Evolutionary conservation across 345 rosid genomes (phyloP).

Genomic region (Corymbia maculata): DNA sequence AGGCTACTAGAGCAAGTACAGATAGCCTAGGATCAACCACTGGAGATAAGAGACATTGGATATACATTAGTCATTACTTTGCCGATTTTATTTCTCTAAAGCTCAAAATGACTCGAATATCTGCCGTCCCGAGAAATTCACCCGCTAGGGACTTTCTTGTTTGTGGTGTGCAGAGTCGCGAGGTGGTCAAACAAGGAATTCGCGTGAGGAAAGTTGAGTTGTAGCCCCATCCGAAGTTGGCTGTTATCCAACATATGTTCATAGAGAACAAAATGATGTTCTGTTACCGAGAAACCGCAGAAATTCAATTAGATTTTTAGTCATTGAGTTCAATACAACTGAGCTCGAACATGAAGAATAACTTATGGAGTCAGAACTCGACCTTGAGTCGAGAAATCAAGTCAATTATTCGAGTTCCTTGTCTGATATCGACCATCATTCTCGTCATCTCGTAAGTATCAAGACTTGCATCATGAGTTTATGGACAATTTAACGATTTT

Average conservation of each 20-base stretch:
- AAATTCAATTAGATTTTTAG: neutral
- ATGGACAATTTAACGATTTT: neutral
- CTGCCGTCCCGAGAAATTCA: neutral
- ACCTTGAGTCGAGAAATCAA: neutral
- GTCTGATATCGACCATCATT: neutral
- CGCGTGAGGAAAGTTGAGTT: neutral
- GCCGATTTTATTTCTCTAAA: neutral
- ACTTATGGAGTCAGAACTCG: neutral
- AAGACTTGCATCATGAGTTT: neutral
- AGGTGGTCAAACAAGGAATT: neutral
- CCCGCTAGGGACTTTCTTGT: neutral
- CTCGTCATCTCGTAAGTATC: neutral
- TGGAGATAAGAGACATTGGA: neutral
- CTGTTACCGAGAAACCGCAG: neutral
- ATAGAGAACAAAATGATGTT: neutral
- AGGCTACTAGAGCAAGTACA: neutral
- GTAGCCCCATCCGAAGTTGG: neutral
- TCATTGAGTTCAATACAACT: neutral
- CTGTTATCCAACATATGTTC: neutral
- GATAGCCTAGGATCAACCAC: neutral
- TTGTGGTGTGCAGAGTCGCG: neutral
- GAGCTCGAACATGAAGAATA: neutral
- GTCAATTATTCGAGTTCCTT: neutral
- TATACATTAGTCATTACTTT: neutral
- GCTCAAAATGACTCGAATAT: neutral